Percentiles rank a stretch among this genome's conserved stretches.
phyloP scores from a whole-genome alignment of 2,329 filamentous ascomycete species.

The Drechmeria coniospora region DNA sequence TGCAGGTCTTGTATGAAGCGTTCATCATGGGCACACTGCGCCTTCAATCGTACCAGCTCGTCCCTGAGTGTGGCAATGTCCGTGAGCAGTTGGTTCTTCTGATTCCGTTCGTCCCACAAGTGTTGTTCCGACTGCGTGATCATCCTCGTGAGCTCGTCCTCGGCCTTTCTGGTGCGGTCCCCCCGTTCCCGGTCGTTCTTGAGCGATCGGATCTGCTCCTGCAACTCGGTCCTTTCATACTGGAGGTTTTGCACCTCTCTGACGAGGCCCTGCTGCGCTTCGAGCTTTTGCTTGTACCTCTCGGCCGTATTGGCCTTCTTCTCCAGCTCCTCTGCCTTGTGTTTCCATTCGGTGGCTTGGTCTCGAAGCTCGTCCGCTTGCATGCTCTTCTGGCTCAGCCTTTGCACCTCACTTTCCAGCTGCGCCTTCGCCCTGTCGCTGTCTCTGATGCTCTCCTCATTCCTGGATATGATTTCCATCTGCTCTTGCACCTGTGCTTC shows the following conservation, averaged over 20 bases:
- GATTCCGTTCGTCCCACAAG: constrained; percentile 26
- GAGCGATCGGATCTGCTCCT: constrained; percentile 28
- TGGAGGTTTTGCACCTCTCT: constrained; percentile 39
- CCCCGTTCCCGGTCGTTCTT: constrained; percentile 18
- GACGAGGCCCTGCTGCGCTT: constrained; percentile 37
- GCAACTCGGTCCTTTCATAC: constrained; percentile 37
- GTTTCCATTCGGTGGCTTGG: constrained; percentile 42
- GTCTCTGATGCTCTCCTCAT: constrained; percentile 38
- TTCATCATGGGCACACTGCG: constrained; percentile 34
- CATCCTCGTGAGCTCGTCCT: constrained; percentile 25
- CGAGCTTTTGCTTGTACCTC: constrained; percentile 46
- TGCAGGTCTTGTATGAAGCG: constrained; percentile 42
- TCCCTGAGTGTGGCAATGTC: constrained; percentile 28
- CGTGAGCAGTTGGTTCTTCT: constrained; percentile 29
- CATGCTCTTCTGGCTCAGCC: constrained; percentile 29
- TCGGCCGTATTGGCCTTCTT: constrained; percentile 50
- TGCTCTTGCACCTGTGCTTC: constrained; percentile 47
- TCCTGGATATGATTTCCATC: constrained; percentile 51
- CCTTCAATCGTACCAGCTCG: constrained; percentile 30
- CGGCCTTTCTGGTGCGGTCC: constrained; percentile 19
- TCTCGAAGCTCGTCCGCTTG: constrained; percentile 39
- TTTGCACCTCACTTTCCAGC: constrained; percentile 38
- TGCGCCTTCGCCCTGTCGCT: constrained; percentile 28
- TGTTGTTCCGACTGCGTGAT: constrained; percentile 25
- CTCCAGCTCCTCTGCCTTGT: constrained; percentile 40